Evolutionary conservation across 352 stramenopile genomes (phyloP).

Genomic region (Globisporangium spinosum): DNA sequence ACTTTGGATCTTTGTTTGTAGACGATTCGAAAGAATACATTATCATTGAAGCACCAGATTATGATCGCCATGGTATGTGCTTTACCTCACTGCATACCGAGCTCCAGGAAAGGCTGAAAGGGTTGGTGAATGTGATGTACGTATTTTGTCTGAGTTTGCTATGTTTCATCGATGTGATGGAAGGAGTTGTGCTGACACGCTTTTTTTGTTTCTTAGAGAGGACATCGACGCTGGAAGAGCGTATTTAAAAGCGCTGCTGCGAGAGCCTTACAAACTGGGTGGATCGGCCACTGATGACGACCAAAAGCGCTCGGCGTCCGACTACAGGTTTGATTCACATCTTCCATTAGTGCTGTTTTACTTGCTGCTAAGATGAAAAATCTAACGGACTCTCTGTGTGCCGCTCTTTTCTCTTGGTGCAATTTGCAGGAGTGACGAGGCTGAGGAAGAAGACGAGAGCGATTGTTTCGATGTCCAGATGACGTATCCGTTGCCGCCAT

Average conservation of each 20-base stretch:
- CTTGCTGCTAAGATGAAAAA: no score
- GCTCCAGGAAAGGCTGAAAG: constrained; percentile 9
- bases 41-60: constrained; percentile 27
- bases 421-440: constrained; percentile 3
- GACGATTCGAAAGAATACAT: constrained; percentile 35
- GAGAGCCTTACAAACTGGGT: background rate
- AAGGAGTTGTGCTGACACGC: background rate
- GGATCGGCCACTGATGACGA: background rate
- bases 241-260: constrained; percentile 6
- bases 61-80: constrained; percentile 15
- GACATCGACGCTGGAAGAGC: background rate
- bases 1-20: constrained; percentile 8
- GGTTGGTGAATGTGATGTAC: constrained; percentile 9
- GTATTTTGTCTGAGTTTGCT: background rate
- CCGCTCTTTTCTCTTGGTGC: no score
- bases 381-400: no score
- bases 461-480: constrained; percentile 37
- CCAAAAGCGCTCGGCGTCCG: constrained; percentile 12
- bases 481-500: constrained; percentile 72
- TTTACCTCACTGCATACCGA: constrained; percentile 21
- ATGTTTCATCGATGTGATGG: background rate
- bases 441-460: constrained; percentile 22
- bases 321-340: constrained; percentile 7
- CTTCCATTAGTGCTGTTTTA: no score
- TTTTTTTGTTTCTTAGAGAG: constrained; percentile 3